Percentiles rank a stretch among this genome's conserved stretches.
These are phyloP conservation scores for Cladobotryum mycophilum DNA, from an alignment of 2,329 filamentous ascomycete species.

Conservation along the genomic window DNA sequence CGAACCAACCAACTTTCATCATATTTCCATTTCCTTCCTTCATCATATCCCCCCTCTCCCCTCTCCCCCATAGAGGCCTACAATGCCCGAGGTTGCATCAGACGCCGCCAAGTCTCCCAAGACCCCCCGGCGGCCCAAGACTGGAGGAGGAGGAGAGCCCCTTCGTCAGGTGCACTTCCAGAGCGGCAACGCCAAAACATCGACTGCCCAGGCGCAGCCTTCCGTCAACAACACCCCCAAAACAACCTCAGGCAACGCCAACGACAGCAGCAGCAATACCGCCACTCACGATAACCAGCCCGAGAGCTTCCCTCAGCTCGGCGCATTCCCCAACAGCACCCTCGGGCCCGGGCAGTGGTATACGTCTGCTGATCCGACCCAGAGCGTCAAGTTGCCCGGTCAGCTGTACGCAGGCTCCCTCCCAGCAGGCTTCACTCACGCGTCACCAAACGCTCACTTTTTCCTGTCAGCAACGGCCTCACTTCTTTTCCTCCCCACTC, in stretches of 20 bases:
- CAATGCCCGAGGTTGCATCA: slow-evolving; percentile 22
- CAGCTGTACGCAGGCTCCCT: slow-evolving; percentile 17
- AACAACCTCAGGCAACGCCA: not conserved
- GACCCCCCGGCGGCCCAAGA: slow-evolving; percentile 22
- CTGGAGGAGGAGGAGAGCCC: slow-evolving; percentile 15
- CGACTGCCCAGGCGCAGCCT: not conserved
- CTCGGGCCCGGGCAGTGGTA: slow-evolving; percentile 24
- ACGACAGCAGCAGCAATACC: slow-evolving; percentile 8
- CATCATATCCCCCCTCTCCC: slow-evolving; percentile 1
- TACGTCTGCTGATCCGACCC: slow-evolving; percentile 28
- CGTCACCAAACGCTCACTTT: slow-evolving; percentile 9
- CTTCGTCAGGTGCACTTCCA: slow-evolving; percentile 30
- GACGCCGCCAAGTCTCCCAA: slow-evolving; percentile 25
- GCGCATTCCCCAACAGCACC: slow-evolving; percentile 15
- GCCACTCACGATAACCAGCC: slow-evolving; percentile 17
- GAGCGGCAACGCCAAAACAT: slow-evolving; percentile 1
- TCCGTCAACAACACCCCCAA: slow-evolving; percentile 1
- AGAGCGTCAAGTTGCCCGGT: slow-evolving; percentile 22
- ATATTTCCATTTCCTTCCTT: not conserved
- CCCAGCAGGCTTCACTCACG: slow-evolving; percentile 6
- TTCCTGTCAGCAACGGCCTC: slow-evolving; percentile 7
- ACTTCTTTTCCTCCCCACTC: slow-evolving; percentile 1
- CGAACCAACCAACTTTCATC: not conserved
- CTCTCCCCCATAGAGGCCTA: not conserved
- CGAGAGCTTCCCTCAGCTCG: slow-evolving; percentile 24